phyloP scores from a whole-genome alignment of 1,284 basidiomycete species.

The Cerioporus squamosus region DNA sequence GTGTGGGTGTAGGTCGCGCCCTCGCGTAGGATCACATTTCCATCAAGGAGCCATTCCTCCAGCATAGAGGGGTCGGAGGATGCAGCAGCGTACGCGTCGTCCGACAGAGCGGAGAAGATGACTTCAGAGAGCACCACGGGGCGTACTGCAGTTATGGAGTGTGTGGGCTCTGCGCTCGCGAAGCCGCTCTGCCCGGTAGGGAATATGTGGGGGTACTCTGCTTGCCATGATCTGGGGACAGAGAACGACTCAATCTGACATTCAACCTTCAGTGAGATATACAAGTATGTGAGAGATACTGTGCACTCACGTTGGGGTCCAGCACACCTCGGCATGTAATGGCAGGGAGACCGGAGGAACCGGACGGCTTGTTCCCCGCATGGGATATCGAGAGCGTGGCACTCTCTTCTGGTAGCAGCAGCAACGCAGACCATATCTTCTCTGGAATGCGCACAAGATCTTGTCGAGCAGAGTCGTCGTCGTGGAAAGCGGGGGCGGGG shows the following conservation, averaged over 20 bases:
- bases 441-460: slow-evolving; percentile 21
- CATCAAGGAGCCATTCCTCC: slow-evolving; percentile 46
- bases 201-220: slow-evolving; percentile 21
- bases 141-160: slow-evolving; percentile 33
- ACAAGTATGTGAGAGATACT: not conserved
- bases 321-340: slow-evolving; percentile 23
- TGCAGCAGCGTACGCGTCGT: slow-evolving; percentile 30
- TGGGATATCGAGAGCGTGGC: slow-evolving; percentile 23
- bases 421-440: slow-evolving; percentile 22
- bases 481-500: slow-evolving; percentile 11
- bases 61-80: slow-evolving; percentile 31
- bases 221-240: slow-evolving; percentile 23
- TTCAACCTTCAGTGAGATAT: not conserved
- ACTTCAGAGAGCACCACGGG: slow-evolving; percentile 35
- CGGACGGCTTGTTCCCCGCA: slow-evolving; percentile 2
- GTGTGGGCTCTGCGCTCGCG: slow-evolving; percentile 11
- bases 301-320: slow-evolving; percentile 16
- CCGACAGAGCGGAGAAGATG: slow-evolving; percentile 33
- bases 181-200: not conserved
- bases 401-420: slow-evolving; percentile 6
- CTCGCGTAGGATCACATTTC: slow-evolving; percentile 51
- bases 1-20: slow-evolving; percentile 44
- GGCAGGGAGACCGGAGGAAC: slow-evolving; percentile 7
- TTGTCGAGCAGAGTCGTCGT: slow-evolving; percentile 3
- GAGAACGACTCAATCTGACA: slow-evolving; percentile 13